phyloP scores from a whole-genome alignment of 345 rosid genomes.

The Brassica juncea region DNA sequence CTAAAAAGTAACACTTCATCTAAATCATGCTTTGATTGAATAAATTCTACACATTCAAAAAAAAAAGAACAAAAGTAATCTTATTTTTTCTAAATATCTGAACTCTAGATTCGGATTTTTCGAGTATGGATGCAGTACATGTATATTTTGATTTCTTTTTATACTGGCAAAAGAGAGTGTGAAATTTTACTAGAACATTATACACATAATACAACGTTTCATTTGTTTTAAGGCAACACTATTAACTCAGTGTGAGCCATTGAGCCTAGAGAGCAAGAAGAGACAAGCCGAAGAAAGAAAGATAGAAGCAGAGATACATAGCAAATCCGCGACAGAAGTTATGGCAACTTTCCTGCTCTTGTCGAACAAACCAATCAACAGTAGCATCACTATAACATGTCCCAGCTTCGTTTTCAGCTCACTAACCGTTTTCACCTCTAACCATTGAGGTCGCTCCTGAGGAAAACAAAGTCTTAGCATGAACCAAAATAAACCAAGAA shows the following conservation, averaged over 20 bases:
- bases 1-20: neutral
- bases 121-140: neutral
- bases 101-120: neutral
- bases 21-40: neutral
- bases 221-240: neutral
- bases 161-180: neutral
- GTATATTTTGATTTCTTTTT: neutral
- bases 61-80: neutral
- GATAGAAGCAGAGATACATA: conserved; percentile 78
- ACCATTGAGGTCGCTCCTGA: conserved; percentile 87
- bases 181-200: conserved; percentile 13
- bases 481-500: conserved; percentile 6
- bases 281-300: conserved; percentile 81
- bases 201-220: conserved; percentile 21
- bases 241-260: conserved; percentile 37
- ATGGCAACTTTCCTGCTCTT: conserved; percentile 78
- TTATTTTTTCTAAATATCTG: neutral
- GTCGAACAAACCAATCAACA: conserved; percentile 82
- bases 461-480: neutral
- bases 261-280: conserved; percentile 77
- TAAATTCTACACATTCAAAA: neutral
- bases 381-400: conserved; percentile 94
- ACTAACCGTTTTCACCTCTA: conserved; percentile 73
- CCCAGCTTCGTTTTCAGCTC: conserved; percentile 88
- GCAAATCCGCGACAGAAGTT: conserved; percentile 65